Base-by-base conservation (phyloP, 192 early-diverging fungal species). In the Coemansia reversa region DNA sequence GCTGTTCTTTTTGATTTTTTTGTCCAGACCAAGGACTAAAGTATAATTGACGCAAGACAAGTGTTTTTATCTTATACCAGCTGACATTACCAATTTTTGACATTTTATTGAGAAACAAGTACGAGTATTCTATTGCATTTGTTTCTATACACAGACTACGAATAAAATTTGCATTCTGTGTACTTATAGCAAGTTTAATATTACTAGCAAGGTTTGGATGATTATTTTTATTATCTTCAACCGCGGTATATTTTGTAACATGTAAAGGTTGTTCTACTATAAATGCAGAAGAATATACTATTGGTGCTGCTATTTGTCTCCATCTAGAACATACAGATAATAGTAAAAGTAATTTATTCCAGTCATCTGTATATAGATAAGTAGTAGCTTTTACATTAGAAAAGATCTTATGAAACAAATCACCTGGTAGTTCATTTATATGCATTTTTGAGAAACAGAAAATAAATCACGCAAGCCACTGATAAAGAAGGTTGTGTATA, bases 261-360 rank as follows among this genome's bases (percentile, higher is more conserved):
- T 27, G 28, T 47, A 30, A 23, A 16, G 59, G 59, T 23, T 30
- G 59, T 19, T 50, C 35, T 27, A 55, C 52, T 3, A 55, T 23
- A 63, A 63, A 55, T 1, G 33, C 62, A 2, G 30, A 8, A 2
- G 62, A 63, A 20, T 63, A 63, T 16, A 55, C 62, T 22, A 45
- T 27, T 9, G 39, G 51, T 24, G 25, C 23, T 39, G 30, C 28
- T 39, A 63, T 14, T 22, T 28, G 50, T 8, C 62, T 51, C 62
- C 62, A 63, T 16, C 39, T 35, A 16, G 35, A 29, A 39, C 51
- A 63, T 5, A 63, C 62, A 12, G 52, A 6, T 18, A 63, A 25
- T 5, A 55, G 5, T 7, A 52, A 53, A 1, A 63, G 25, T n/a
- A 63, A 53, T 5, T 18, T 14, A 4, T 9, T 9, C 62, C 62